A percentile compares a stretch with the other conserved stretches of the same genome.
Conservation (phyloP, 176 grass and related monocot species). For the Raddia distichophylla region DNA sequence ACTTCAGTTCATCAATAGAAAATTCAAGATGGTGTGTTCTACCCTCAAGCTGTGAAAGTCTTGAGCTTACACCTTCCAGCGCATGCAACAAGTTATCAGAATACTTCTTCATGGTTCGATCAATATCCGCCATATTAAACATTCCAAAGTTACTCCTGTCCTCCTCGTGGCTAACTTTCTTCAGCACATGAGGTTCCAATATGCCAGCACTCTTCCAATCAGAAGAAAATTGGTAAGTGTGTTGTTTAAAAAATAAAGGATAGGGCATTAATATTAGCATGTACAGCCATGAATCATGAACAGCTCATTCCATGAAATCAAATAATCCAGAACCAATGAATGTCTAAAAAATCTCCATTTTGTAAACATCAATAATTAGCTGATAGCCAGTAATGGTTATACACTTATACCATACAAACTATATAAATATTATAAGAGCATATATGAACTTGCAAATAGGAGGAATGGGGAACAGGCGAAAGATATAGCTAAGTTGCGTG, state of each 20-base stretch:
- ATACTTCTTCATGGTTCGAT: constrained; percentile 82
- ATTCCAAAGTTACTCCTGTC: constrained; percentile 50
- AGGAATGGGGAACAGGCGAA: neutral
- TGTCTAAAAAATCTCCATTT: neutral
- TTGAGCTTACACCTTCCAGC: constrained; percentile 77
- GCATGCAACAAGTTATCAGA: constrained; percentile 77
- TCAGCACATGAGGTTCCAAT: constrained; percentile 54
- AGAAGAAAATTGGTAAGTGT: constrained; percentile 13
- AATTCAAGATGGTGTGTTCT: constrained; percentile 76
- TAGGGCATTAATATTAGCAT: neutral
- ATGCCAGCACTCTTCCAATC: constrained; percentile 60
- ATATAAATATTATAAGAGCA: neutral
- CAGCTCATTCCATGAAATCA: neutral
- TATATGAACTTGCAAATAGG: neutral
- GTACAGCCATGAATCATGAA: constrained; percentile 3
- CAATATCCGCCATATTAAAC: constrained; percentile 72
- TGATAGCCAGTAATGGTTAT: neutral
- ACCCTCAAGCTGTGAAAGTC: constrained; percentile 72
- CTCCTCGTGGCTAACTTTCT: constrained; percentile 64
- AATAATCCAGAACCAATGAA: neutral
- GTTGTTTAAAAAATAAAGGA: constrained; percentile 1
- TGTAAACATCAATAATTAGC: neutral
- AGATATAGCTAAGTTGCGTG: neutral
- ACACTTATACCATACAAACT: neutral
- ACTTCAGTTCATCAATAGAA: constrained; percentile 72